These are phyloP conservation scores for Plasmopara halstedii DNA, from an alignment of 352 stramenopile species.

Conservation along the genomic window DNA sequence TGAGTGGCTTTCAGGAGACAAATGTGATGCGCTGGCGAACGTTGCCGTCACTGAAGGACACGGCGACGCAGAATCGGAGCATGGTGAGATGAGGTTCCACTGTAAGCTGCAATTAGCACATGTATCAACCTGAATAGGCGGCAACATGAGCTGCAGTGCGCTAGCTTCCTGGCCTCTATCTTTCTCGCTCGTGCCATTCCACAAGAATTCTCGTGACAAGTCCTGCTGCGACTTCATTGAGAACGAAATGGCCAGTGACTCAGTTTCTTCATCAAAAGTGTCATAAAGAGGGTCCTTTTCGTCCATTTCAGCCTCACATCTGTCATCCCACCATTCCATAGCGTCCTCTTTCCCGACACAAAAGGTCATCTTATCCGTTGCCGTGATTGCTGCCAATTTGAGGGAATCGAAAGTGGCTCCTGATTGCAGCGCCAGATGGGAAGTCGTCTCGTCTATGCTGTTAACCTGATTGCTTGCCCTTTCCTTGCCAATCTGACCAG, in stretches of 20 bases:
- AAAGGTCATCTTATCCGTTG: slow-evolving; percentile 18
- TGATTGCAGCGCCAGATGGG: slow-evolving; percentile 1
- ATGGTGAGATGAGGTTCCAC: slow-evolving; percentile 52
- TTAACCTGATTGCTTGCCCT: slow-evolving; percentile 17
- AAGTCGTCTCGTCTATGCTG: slow-evolving; percentile 17
- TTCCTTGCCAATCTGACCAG: slow-evolving; percentile 4
- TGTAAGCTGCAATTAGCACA: slow-evolving; percentile 2
- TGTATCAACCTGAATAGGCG: slow-evolving; percentile 7
- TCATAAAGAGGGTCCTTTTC: slow-evolving; percentile 18
- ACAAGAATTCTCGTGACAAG: slow-evolving; percentile 21
- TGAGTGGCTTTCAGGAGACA: slow-evolving; percentile 9
- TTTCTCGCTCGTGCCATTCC: slow-evolving; percentile 14
- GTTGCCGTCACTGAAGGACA: background rate
- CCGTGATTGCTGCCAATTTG: slow-evolving; percentile 1
- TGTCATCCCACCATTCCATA: slow-evolving; percentile 6
- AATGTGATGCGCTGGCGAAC: slow-evolving; percentile 14
- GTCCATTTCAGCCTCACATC: slow-evolving; percentile 7
- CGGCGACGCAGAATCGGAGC: slow-evolving; percentile 23
- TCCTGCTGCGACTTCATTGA: slow-evolving; percentile 3
- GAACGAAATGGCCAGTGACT: slow-evolving; percentile 7
- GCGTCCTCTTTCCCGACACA: slow-evolving; percentile 13
- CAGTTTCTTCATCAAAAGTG: slow-evolving; percentile 12
- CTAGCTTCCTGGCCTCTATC: slow-evolving; percentile 9
- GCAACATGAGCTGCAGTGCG: background rate
- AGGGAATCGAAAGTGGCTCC: slow-evolving; percentile 15